A percentile compares a stretch with the other conserved stretches of the same genome.
phyloP scores from a whole-genome alignment of 768 basidiomycete species.

The Rubroboletus satanas region DNA sequence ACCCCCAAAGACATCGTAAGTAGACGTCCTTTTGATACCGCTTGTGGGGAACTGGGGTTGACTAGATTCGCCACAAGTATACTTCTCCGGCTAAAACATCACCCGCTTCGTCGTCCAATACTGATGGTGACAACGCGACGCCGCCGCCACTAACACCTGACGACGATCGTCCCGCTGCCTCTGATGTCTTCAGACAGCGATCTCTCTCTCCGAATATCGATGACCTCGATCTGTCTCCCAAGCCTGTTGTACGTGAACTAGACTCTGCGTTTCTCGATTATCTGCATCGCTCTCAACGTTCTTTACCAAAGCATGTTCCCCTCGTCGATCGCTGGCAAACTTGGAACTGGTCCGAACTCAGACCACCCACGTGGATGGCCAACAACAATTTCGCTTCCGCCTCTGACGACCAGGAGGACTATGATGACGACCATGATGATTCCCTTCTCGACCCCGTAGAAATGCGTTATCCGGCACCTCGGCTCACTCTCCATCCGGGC shows the following conservation, averaged over 20 bases:
- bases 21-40: neutral
- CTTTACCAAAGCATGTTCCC: constrained; percentile 22
- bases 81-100: constrained; percentile 22
- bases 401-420: constrained; percentile 22
- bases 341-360: constrained; percentile 34
- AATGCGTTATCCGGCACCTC: constrained; percentile 10
- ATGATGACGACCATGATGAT: constrained; percentile 26
- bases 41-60: neutral
- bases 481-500: constrained; percentile 9
- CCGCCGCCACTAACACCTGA: constrained; percentile 38
- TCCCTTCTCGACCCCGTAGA: constrained; percentile 13
- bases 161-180: constrained; percentile 23
- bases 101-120: constrained; percentile 27
- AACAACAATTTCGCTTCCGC: neutral
- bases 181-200: constrained; percentile 22
- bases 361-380: constrained; percentile 26
- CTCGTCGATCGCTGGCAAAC: constrained; percentile 31
- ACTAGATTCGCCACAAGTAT: constrained; percentile 11
- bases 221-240: constrained; percentile 16
- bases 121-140: constrained; percentile 29
- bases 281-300: constrained; percentile 23
- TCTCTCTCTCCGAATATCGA: constrained; percentile 24
- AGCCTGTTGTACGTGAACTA: constrained; percentile 23
- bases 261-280: constrained; percentile 25
- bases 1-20: constrained; percentile 25